Base-by-base conservation (phyloP, 2,329 filamentous ascomycete species). In the Byssochlamys sp. region DNA sequence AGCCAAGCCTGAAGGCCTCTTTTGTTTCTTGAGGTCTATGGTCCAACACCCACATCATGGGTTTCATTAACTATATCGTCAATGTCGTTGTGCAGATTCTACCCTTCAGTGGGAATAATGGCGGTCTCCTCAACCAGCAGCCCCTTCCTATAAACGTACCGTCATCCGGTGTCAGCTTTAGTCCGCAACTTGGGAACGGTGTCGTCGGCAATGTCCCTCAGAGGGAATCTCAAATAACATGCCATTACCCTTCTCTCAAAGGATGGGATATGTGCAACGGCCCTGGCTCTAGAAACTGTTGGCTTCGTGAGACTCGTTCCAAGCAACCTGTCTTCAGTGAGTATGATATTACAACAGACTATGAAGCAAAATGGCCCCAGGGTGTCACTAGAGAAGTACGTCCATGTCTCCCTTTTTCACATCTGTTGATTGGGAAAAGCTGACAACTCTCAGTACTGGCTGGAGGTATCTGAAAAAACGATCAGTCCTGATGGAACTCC, bases 231-330 rank as follows among this genome's bases (percentile, higher is more conserved):
- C 12, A 33, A n/a, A 28, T 53, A 19, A 29, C 14, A 4, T 53
- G 52, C 7, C 52, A 53, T 11, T 53, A 53, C 19, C 52, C 52
- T 33, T 29, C 25, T 27, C 52, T 53, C 3, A 35, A 11, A 14
- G 52, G 52, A 28, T 53, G 52, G 52, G 52, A 53, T 5, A 12
- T 53, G 28, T 53, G 52, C 52, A 53, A 53, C 33, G 52, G 52
- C 4, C 52, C 52, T 29, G 28, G 35, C 4, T 53, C 52, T 14
- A 27, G 52, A 24, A 19, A 53, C n/a, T 53, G 52, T 33, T 53
- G 52, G 52, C 52, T 53, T 5, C 52, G 52, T 3, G 52, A 53
- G 14, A 53, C 28, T 19, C 9, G 19, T 29, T 28, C 25, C 10
- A 53, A 31, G 28, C 52, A 53, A n/a, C 52, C 52, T 12, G 7